Conservation (phyloP, 73 alveolate species). For the Symbiodinium natans region DNA sequence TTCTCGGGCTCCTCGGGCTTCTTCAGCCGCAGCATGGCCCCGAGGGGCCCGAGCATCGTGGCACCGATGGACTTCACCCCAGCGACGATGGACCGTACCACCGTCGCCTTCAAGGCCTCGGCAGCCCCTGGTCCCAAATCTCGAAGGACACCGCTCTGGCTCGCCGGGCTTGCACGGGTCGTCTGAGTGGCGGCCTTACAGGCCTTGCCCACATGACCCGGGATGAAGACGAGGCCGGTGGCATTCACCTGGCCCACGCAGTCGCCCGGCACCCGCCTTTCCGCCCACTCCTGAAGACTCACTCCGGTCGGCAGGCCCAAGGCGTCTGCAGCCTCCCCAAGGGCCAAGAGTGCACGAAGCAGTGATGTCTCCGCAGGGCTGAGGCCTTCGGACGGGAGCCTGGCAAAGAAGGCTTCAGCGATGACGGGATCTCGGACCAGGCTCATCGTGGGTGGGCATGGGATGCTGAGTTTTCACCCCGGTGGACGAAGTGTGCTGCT, state of each 20-base stretch:
- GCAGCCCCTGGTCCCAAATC: neutral
- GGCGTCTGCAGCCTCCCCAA: neutral
- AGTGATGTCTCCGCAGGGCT: constrained; percentile 21
- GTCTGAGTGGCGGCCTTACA: too few species aligned
- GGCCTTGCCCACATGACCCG: too few species aligned
- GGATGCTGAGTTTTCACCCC: neutral
- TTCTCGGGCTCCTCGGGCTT: constrained; percentile 33
- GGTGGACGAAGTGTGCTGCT: too few species aligned
- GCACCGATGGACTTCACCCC: constrained; percentile 50
- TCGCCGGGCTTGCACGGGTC: neutral
- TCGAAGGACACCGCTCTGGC: constrained; percentile 9
- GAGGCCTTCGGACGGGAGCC: neutral
- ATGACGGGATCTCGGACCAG: neutral
- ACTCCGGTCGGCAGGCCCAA: constrained; percentile 48
- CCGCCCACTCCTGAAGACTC: constrained; percentile 81
- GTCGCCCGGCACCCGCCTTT: constrained; percentile 45
- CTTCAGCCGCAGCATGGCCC: constrained; percentile 27
- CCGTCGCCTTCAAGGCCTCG: neutral
- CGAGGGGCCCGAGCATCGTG: constrained; percentile 28
- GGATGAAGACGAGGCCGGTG: constrained; percentile 49
- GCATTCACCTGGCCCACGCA: constrained; percentile 40
- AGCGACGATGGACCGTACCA: constrained; percentile 57
- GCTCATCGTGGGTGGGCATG: neutral
- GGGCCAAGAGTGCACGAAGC: neutral
- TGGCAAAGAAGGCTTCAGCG: constrained; percentile 31